Evolutionary conservation across 805 yeast species (phyloP), one percentile per base, ranked within the genome.

Genomic region (Torulaspora maleeae): DNA sequence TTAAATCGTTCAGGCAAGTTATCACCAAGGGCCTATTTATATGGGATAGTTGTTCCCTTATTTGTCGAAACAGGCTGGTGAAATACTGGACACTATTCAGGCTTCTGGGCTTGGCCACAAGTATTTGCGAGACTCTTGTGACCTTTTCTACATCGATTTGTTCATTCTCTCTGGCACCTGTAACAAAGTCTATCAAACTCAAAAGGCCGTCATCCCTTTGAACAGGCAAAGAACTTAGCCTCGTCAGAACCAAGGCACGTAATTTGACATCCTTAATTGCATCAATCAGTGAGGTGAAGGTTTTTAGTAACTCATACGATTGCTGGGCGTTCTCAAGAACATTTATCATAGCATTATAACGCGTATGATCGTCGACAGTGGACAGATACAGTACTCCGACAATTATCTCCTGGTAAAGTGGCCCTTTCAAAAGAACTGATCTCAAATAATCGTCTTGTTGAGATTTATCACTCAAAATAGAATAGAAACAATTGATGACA

Each of bases 81-180:
- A 80, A 82, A 60, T 87, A 91, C 0, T 60, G 71, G 0, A 59
- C 62, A 0, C 79, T 69, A 1, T 71, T 44, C 7, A 82, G 56
- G 0, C 59, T 55, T 38, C 64, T 67, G 0, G 97, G 96, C 48
- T 80, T 81, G 13, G 81, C 65, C 24, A 83, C 60, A 12, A 91
- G 61, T 2, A 87, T 72, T 34, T 74, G 75, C n/a, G 85, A 78
- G 1, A 86, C 84, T 46, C 81, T 77, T 22, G 78, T 79, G 38
- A 86, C 71, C 52, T 80, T 83, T 27, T 78, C 79, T n/a, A 80
- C 64, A 50, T 80, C 81, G 11, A 88, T 52, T 28, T 58, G 53
- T 45, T 83, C 91, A 43, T 74, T 72, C 34, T 87, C 95, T 45
- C 96, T 70, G 20, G 86, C 69, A 0, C 95, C 95, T 11, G 85